Percentiles rank a stretch among this genome's conserved stretches.
phyloP scores from a whole-genome alignment of 2,329 filamentous ascomycete genomes.

The Anisogramma anomala region DNA sequence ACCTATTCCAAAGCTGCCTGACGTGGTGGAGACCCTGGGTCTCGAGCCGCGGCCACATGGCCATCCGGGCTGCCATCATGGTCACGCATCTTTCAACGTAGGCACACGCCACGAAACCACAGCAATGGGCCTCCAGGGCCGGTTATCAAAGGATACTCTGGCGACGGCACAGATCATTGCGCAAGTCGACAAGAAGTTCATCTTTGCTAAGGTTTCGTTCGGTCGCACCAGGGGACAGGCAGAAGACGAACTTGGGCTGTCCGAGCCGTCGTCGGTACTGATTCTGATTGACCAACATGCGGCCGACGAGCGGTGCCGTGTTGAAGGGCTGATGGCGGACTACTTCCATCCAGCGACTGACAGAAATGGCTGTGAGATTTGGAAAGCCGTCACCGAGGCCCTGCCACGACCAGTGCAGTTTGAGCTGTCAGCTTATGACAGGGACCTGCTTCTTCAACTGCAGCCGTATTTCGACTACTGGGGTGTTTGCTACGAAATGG shows the following conservation, averaged over 20 bases:
- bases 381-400: constrained; percentile 22
- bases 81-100: not conserved
- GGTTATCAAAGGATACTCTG: constrained; percentile 53
- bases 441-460: constrained; percentile 42
- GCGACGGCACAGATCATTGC: constrained; percentile 53
- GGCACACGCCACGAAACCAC: constrained; percentile 15
- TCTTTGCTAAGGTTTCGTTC: constrained; percentile 51
- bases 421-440: constrained; percentile 51
- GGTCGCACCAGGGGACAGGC: constrained; percentile 9
- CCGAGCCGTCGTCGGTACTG: constrained; percentile 30
- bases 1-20: constrained; percentile 31
- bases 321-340: constrained; percentile 57
- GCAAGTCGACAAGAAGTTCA: constrained; percentile 85
- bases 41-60: constrained; percentile 15
- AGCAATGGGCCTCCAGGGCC: constrained; percentile 23
- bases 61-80: constrained; percentile 8
- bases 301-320: constrained; percentile 74
- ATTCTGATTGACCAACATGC: constrained; percentile 88
- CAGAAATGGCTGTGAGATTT: not conserved
- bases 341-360: constrained; percentile 31
- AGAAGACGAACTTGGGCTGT: constrained; percentile 9
- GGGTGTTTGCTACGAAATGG: constrained; percentile 56
- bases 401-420: constrained; percentile 50
- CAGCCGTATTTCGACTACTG: constrained; percentile 52
- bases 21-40: constrained; percentile 21